Evolutionary conservation across 371 early-diverging fungal genomes (phyloP).

Genomic region (Nosema granulosis): DNA sequence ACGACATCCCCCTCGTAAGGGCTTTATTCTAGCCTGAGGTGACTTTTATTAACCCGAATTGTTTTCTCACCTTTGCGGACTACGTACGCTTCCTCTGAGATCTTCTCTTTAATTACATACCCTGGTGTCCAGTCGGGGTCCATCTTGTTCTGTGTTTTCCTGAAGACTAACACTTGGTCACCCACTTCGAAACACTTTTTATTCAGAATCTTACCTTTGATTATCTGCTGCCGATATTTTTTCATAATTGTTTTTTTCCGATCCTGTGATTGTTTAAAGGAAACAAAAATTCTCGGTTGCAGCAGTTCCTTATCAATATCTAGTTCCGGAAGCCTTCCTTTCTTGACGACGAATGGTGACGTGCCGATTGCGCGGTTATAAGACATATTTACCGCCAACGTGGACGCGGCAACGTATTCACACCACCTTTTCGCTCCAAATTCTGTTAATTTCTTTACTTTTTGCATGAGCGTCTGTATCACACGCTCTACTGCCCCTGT

Average conservation of each 20-base stretch:
- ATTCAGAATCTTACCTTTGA: not conserved
- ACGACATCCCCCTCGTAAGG: not conserved
- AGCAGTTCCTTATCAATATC: not conserved
- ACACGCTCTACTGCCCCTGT: constrained; percentile 22
- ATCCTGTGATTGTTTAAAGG: too few relatives aligned
- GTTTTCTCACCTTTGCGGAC: too few relatives aligned
- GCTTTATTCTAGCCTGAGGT: not conserved
- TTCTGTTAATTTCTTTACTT: too few relatives aligned
- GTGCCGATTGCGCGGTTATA: constrained; percentile 22
- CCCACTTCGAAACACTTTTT: not conserved
- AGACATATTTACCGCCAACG: constrained; percentile 19
- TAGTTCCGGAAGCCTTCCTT: not conserved
- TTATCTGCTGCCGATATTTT: not conserved
- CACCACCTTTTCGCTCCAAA: too few relatives aligned
- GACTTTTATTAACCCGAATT: too few relatives aligned
- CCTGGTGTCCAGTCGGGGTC: not conserved
- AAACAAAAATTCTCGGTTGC: not conserved
- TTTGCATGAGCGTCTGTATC: constrained; percentile 32
- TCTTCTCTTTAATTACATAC: too few relatives aligned
- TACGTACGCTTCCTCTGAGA: too few relatives aligned
- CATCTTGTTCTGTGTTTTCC: not conserved
- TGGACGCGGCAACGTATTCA: too few relatives aligned
- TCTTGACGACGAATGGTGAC: constrained; percentile 7
- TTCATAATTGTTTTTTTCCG: not conserved
- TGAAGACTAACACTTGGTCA: constrained; percentile 1